A percentile compares a stretch with the other conserved stretches of the same genome.
Conservation (phyloP, 306 rosid genomes). For the Citrullus amarus region DNA sequence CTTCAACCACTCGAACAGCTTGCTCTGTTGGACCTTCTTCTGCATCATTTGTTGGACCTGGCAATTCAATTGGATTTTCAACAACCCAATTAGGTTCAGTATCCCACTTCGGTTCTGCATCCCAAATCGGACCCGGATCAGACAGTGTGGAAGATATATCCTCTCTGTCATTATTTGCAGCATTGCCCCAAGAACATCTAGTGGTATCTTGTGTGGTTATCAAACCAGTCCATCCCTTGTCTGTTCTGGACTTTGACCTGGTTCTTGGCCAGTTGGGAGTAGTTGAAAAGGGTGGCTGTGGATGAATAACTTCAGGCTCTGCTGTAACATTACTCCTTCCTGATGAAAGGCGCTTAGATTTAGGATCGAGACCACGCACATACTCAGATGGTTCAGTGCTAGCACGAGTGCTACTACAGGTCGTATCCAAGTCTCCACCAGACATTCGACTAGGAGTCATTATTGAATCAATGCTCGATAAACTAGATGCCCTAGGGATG, state of each 20-base stretch:
- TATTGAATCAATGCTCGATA: constrained; percentile 96
- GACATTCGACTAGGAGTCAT: constrained; percentile 95
- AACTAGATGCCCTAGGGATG: constrained; percentile 94
- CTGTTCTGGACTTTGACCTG: constrained; percentile 84
- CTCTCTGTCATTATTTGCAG: constrained; percentile 69
- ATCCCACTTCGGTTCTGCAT: constrained; percentile 97
- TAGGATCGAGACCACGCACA: constrained; percentile 93
- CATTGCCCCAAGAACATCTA: constrained; percentile 73
- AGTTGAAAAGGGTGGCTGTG: constrained; percentile 73
- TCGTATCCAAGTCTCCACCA: constrained; percentile 68
- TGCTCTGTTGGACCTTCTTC: constrained; percentile 49
- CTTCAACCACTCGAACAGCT: constrained; percentile 43
- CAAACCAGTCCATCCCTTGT: constrained; percentile 85
- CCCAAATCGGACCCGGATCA: constrained; percentile 99
- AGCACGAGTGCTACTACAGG: constrained; percentile 68
- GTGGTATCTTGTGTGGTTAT: constrained; percentile 68
- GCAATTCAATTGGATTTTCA: constrained; percentile 86
- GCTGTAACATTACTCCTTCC: constrained; percentile 74
- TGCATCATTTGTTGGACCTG: constrained; percentile 61
- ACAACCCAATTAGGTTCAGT: constrained; percentile 72
- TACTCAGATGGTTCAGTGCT: constrained; percentile 89
- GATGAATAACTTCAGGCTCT: constrained; percentile 94
- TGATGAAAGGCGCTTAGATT: constrained; percentile 74
- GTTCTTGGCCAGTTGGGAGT: constrained; percentile 99
- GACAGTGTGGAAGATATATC: constrained; percentile 93